Conservation (phyloP, 2,329 filamentous ascomycete species). For the Beauveria rudraprayagi region DNA sequence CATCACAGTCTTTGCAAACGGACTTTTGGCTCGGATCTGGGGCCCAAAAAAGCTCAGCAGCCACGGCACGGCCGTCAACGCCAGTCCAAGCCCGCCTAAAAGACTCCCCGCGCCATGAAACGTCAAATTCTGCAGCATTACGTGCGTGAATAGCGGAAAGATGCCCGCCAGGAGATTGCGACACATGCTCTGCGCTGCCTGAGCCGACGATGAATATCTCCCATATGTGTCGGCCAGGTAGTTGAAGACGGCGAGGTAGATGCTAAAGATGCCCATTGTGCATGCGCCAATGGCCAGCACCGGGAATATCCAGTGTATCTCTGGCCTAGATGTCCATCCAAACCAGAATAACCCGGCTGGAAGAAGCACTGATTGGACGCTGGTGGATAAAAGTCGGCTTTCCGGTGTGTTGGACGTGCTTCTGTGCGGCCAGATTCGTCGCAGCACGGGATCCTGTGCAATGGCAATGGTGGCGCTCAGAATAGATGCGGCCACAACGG, state of each 20-base stretch:
- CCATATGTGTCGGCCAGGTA: slow-evolving; percentile 87
- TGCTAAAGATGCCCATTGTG: slow-evolving; percentile 62
- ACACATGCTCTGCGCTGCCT: slow-evolving; percentile 81
- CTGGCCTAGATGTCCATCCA: slow-evolving; percentile 16
- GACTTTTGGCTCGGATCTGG: slow-evolving; percentile 47
- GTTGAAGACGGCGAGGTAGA: slow-evolving; percentile 87
- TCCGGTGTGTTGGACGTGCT: slow-evolving; percentile 50
- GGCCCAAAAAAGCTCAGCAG: slow-evolving; percentile 72
- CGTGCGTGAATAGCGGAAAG: slow-evolving; percentile 68
- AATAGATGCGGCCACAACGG: not conserved
- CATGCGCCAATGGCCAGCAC: not conserved
- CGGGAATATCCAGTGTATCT: slow-evolving; percentile 55
- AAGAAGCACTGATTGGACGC: slow-evolving; percentile 64
- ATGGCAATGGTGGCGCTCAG: not conserved
- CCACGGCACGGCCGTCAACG: slow-evolving; percentile 76
- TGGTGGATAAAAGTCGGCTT: slow-evolving; percentile 73
- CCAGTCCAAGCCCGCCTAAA: slow-evolving; percentile 61
- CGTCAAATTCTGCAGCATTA: slow-evolving; percentile 66
- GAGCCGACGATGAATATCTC: slow-evolving; percentile 72
- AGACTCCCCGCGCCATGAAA: slow-evolving; percentile 64
- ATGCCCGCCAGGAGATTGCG: slow-evolving; percentile 74
- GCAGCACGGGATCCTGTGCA: not conserved
- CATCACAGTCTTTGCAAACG: not conserved
- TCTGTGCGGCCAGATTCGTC: not conserved
- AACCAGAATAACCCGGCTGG: slow-evolving; percentile 59